These are phyloP conservation scores for Nicotiana obtusifolia DNA, from an alignment of 257 asterid species.

Conservation along the genomic window DNA sequence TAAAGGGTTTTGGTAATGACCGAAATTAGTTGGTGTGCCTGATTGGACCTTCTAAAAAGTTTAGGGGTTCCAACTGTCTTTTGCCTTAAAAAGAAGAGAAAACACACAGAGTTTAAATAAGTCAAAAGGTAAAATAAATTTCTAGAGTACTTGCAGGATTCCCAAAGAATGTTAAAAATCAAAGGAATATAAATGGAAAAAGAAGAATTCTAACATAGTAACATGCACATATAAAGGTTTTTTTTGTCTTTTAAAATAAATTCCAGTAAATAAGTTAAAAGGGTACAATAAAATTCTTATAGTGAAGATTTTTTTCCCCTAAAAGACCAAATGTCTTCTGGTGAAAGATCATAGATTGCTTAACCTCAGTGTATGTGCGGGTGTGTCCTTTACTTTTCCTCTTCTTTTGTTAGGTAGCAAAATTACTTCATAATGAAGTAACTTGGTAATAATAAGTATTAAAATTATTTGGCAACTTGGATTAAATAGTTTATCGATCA, in stretches of 20 bases:
- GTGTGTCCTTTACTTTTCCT: neutral
- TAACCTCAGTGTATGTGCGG: neutral
- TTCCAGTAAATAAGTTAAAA: neutral
- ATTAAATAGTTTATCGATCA: too few relatives aligned
- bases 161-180: too few relatives aligned
- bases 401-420: neutral
- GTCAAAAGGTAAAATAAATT: neutral
- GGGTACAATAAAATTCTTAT: neutral
- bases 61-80: neutral
- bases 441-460: too few relatives aligned
- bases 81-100: neutral
- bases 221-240: neutral
- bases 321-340: neutral
- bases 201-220: neutral
- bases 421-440: neutral
- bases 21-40: neutral
- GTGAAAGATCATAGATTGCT: neutral
- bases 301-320: neutral
- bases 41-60: neutral
- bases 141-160: too few relatives aligned
- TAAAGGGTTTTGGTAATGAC: neutral
- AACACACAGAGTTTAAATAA: neutral
- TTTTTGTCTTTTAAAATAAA: too few relatives aligned
- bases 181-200: too few relatives aligned
- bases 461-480: too few relatives aligned